phyloP scores from a whole-genome alignment of 306 rosid species.

The Albizia julibrissin region DNA sequence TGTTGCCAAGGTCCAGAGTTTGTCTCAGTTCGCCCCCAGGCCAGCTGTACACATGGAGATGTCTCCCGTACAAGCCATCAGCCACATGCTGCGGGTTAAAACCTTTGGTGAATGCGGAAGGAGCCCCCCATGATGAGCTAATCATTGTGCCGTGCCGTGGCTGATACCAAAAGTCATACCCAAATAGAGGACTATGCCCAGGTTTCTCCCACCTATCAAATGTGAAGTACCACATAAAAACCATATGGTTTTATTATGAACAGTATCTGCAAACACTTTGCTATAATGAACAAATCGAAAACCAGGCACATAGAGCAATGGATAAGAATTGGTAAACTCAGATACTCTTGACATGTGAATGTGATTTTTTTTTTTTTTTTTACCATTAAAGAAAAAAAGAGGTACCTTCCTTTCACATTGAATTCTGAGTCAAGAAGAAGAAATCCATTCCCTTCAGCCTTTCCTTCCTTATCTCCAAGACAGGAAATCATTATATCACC shows the following conservation, averaged over 20 bases:
- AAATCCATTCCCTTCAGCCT: slow-evolving; percentile 85
- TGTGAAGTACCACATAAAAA: background rate
- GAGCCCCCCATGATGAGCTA: slow-evolving; percentile 98
- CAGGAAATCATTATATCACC: slow-evolving; percentile 90
- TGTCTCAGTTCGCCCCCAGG: slow-evolving; percentile 94
- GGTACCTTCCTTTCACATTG: slow-evolving; percentile 93
- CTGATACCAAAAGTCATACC: slow-evolving; percentile 99
- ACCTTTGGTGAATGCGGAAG: slow-evolving; percentile 80
- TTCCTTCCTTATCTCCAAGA: slow-evolving; percentile 89
- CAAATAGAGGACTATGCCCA: slow-evolving; percentile 86
- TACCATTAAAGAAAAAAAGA: slow-evolving; percentile 14
- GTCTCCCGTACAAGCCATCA: slow-evolving; percentile 83
- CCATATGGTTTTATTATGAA: slow-evolving; percentile 19
- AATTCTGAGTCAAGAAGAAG: slow-evolving; percentile 95
- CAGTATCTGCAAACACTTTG: background rate
- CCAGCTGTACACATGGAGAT: slow-evolving; percentile 90
- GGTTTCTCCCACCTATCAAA: slow-evolving; percentile 90
- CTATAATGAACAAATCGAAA: background rate
- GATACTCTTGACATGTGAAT: background rate
- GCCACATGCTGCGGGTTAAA: slow-evolving; percentile 75
- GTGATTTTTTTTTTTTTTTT: background rate
- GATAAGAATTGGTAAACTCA: background rate
- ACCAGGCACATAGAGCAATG: background rate
- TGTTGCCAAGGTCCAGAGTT: slow-evolving; percentile 82
- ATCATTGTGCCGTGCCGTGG: slow-evolving; percentile 91